These are phyloP conservation scores for Testicularia cyperi DNA, from an alignment of 1,284 basidiomycete species.

Conservation along the genomic window DNA sequence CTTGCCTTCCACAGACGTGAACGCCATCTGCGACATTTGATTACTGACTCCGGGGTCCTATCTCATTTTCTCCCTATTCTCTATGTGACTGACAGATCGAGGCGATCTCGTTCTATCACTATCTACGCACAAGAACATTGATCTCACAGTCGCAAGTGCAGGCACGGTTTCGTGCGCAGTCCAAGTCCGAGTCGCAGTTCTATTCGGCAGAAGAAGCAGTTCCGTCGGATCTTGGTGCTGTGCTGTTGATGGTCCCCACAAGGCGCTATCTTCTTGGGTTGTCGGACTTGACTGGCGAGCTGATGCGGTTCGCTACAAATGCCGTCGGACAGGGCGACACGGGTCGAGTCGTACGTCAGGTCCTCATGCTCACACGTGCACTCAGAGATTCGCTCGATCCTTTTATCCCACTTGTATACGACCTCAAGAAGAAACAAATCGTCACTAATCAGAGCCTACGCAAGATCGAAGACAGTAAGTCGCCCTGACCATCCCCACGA, in stretches of 20 bases:
- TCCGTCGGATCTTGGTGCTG: background rate
- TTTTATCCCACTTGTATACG: slow-evolving; percentile 70
- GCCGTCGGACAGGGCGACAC: slow-evolving; percentile 39
- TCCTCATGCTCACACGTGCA: slow-evolving; percentile 38
- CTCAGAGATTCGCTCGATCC: slow-evolving; percentile 69
- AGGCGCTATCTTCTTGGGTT: slow-evolving; percentile 88
- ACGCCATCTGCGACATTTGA: too few species aligned
- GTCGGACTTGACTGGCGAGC: slow-evolving; percentile 90
- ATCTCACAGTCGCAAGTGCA: slow-evolving; percentile 75
- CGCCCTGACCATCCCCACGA: background rate
- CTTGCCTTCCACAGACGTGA: too few species aligned
- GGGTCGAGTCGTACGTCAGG: slow-evolving; percentile 20
- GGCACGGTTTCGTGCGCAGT: slow-evolving; percentile 22
- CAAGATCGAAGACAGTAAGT: slow-evolving; percentile 89
- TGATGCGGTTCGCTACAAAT: slow-evolving; percentile 85
- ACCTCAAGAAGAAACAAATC: slow-evolving; percentile 81
- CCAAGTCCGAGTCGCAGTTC: slow-evolving; percentile 12
- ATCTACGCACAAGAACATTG: slow-evolving; percentile 72
- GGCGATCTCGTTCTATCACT: slow-evolving; percentile 84
- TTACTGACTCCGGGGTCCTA: too few species aligned
- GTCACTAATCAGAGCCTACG: slow-evolving; percentile 81
- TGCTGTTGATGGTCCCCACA: slow-evolving; percentile 61
- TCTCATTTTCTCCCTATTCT: too few species aligned
- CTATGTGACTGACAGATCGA: too few species aligned
- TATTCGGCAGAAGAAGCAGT: background rate